Base-by-base conservation (phyloP, 306 rosid genomes). In the Vicia villosa region DNA sequence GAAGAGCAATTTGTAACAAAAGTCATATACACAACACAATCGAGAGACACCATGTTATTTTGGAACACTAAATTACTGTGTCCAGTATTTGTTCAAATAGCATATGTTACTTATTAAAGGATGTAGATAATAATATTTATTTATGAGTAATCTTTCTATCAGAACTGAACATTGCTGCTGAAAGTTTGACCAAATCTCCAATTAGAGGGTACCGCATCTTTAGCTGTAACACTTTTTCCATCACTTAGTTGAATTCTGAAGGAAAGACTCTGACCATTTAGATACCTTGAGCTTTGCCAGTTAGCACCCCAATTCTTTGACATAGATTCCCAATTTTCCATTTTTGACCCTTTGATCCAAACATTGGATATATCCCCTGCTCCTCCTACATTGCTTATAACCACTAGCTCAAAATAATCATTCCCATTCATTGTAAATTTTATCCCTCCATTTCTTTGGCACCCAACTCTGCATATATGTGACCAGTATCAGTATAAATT, bases 121-220 rank as follows among this genome's bases (percentile, higher is more conserved):
- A 40, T 13, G 58, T 24, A n/a, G n/a, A 54, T 8, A 30, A 15
- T 16, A 47, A 20, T 38, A 46, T 62, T 66, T 16, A 21, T 21
- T n/a, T 43, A 10, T 19, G 15, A 22, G 22, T 11, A 63, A 34
- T 58, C 17, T 16, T 34, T 26, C 20, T 0, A 28, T 82, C 60
- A 78, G 69, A 78, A 78, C 70, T 82, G 79, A 59, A 60, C 10
- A 0, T 58, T 76, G 77, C 77, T 81, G 10, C 2, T 36, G 74
- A 81, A 83, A 47, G 91, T 77, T 74, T 86, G 91, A 67, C 88
- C 86, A 71, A 86, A 83, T 14, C 14, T 52, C 91, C 91, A 86
- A 66, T 10, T 45, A 66, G 88, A 72, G 0, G 88, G 86, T 30
- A 34, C 91, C 62, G 74, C 78, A 34, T 81, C 54, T 12, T 58